Evolutionary conservation across 2,329 filamentous ascomycete genomes (phyloP).

Genomic region (Aquanectria penicillioides): DNA sequence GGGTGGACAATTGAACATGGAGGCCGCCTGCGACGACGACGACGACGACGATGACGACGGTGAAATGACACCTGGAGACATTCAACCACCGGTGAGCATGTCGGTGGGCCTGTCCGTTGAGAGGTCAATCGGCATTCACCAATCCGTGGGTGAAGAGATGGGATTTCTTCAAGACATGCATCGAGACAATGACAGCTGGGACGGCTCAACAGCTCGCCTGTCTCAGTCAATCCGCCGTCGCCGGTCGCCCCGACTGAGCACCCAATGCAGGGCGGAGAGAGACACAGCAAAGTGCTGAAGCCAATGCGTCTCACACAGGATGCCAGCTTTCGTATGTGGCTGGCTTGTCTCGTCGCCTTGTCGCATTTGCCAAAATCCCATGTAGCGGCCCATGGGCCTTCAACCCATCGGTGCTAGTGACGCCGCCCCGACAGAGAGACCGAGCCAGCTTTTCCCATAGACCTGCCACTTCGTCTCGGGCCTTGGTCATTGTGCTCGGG

Average conservation of each 20-base stretch:
- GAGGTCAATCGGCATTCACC: neutral
- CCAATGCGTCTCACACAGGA: neutral
- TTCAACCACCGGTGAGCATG: conserved; percentile 12
- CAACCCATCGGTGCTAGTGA: conserved; percentile 10
- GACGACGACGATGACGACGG: neutral
- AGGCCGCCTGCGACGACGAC: neutral
- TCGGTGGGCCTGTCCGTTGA: conserved; percentile 5
- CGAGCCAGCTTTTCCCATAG: too few relatives aligned
- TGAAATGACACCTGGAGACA: too few relatives aligned
- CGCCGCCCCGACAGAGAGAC: conserved; percentile 17
- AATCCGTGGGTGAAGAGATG: conserved; percentile 1
- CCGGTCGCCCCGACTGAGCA: neutral
- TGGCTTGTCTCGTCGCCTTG: conserved; percentile 6
- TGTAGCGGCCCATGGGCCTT: neutral
- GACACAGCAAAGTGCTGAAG: too few relatives aligned
- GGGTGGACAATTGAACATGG: too few relatives aligned
- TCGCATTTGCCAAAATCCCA: conserved; percentile 1
- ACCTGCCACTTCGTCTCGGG: too few relatives aligned
- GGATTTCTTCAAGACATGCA: conserved; percentile 3
- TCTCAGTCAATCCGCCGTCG: neutral
- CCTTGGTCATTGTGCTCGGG: too few relatives aligned
- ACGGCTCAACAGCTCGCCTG: neutral
- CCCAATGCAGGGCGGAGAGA: conserved; percentile 3
- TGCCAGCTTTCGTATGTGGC: neutral
- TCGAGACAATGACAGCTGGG: neutral